Evolutionary conservation across 495 filamentous ascomycete genomes (phyloP), one percentile per base, ranked within the genome.

Genomic region (Hypoxylon rickii): DNA sequence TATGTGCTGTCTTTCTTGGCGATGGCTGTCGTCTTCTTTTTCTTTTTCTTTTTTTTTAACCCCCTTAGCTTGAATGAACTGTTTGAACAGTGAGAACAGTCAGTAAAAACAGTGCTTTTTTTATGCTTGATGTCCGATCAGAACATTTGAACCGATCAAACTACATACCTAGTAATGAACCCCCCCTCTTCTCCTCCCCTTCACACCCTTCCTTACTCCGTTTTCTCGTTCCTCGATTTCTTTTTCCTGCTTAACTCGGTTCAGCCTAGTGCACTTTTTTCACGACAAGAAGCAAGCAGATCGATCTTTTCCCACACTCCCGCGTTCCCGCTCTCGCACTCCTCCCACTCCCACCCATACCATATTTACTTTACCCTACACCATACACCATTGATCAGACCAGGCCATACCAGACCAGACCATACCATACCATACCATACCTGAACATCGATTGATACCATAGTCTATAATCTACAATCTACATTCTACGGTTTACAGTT

Each of bases 231-330:
- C 36, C 47, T 56, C 41, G 46, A 55, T 56, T 49, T 47, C 29
- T 43, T 42, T 46, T 47, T 41, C 44, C 20, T 58, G 44, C 45
- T 50, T 57, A 65, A 65, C 61, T 60, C 44, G 18, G 61, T 64
- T 64, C 50, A 59, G 61, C 50, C 47, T 59, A 64, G 59, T 59
- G 55, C 51, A 44, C 31, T 20, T 54, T n/a, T n/a, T n/a, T n/a
- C n/a, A n/a, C 31, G 34, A 50, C 45, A 43, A 58, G 49, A 46
- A 55, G n/a, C 49, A 46, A 50, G 56, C 52, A 53, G 62, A 62
- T 57, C 58, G 51, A 52, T 52, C 44, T 38, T 36, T 52, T 46
- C 18, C n/a, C 39, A 20, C 51, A 61, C 57, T 55, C 51, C 40
- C 50, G 29, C 22, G 26, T 18, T 21, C 15, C 38, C n/a, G 7